Conservation (phyloP, 148 eudicot species). For the Polygonum aviculare region DNA sequence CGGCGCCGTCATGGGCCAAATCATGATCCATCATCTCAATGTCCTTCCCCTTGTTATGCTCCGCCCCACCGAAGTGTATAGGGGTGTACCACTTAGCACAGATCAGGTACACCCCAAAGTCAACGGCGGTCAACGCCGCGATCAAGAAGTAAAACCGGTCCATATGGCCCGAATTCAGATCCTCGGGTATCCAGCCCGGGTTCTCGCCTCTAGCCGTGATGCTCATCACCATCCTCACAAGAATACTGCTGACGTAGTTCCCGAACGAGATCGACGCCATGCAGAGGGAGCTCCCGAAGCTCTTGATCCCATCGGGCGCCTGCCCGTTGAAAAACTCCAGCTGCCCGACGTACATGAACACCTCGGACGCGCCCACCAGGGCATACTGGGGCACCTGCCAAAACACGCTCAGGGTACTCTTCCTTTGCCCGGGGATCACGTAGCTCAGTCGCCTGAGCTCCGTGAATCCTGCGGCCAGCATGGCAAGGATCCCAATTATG, state of each 20-base stretch:
- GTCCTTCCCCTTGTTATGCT: background rate
- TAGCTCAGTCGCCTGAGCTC: slow-evolving; percentile 46
- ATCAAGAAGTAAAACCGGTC: slow-evolving; percentile 78
- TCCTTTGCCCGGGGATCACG: slow-evolving; percentile 19
- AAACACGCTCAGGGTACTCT: slow-evolving; percentile 48
- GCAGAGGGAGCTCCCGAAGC: slow-evolving; percentile 82
- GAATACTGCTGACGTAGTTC: slow-evolving; percentile 57
- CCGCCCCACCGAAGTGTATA: slow-evolving; percentile 18
- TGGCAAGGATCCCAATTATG: slow-evolving; percentile 56
- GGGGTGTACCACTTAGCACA: slow-evolving; percentile 71
- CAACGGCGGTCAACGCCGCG: slow-evolving; percentile 35
- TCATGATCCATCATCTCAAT: background rate
- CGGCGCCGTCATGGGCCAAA: background rate
- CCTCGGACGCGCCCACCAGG: slow-evolving; percentile 81
- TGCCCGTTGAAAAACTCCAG: slow-evolving; percentile 82
- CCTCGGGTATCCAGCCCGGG: slow-evolving; percentile 72
- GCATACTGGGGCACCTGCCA: slow-evolving; percentile 91
- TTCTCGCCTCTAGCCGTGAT: slow-evolving; percentile 33
- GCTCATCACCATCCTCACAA: slow-evolving; percentile 62
- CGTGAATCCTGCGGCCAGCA: slow-evolving; percentile 72
- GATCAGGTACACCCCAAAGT: slow-evolving; percentile 37
- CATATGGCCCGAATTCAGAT: slow-evolving; percentile 64
- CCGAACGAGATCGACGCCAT: slow-evolving; percentile 93
- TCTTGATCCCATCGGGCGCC: slow-evolving; percentile 90
- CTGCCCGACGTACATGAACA: slow-evolving; percentile 89